These are phyloP conservation scores for Candida labiduridarum DNA, from an alignment of 1,139 yeast species.

Conservation along the genomic window DNA sequence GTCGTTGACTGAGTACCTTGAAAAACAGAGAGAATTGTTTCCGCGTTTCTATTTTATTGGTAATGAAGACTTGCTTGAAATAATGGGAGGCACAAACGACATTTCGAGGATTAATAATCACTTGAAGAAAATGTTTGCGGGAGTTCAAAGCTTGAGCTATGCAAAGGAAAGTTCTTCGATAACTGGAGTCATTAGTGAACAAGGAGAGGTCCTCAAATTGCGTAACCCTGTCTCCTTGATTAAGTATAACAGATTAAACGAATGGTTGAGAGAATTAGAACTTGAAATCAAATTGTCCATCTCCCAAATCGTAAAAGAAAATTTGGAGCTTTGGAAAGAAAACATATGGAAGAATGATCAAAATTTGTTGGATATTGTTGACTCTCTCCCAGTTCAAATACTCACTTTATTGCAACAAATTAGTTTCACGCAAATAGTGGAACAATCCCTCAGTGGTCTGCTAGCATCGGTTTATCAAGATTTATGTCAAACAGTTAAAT, in stretches of 20 bases:
- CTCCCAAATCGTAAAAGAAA: constrained; percentile 24
- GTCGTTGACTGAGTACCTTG: constrained; percentile 78
- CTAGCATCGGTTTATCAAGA: constrained; percentile 7
- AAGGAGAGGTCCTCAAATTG: constrained; percentile 62
- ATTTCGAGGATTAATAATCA: constrained; percentile 57
- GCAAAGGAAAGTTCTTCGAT: constrained; percentile 42
- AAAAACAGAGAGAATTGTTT: constrained; percentile 73
- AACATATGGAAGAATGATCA: constrained; percentile 15
- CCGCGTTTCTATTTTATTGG: constrained; percentile 90
- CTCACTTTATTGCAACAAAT: constrained; percentile 60
- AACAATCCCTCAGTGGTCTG: constrained; percentile 18
- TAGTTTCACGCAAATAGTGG: constrained; percentile 52
- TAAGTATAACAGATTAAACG: constrained; percentile 49
- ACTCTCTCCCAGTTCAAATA: constrained; percentile 58
- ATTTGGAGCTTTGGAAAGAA: constrained; percentile 11
- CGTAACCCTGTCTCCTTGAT: constrained; percentile 46
- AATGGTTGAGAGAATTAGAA: constrained; percentile 70
- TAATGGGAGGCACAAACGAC: constrained; percentile 69
- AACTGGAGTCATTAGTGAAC: constrained; percentile 55
- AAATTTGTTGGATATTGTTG: constrained; percentile 10
- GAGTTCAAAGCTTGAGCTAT: constrained; percentile 51
- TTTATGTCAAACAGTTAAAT: constrained; percentile 15
- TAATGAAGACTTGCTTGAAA: constrained; percentile 83
- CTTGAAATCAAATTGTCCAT: constrained; percentile 52
- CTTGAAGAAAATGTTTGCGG: constrained; percentile 72